Base-by-base conservation (phyloP, 2,329 filamentous ascomycete species). In the Nigrospora osmanthi region DNA sequence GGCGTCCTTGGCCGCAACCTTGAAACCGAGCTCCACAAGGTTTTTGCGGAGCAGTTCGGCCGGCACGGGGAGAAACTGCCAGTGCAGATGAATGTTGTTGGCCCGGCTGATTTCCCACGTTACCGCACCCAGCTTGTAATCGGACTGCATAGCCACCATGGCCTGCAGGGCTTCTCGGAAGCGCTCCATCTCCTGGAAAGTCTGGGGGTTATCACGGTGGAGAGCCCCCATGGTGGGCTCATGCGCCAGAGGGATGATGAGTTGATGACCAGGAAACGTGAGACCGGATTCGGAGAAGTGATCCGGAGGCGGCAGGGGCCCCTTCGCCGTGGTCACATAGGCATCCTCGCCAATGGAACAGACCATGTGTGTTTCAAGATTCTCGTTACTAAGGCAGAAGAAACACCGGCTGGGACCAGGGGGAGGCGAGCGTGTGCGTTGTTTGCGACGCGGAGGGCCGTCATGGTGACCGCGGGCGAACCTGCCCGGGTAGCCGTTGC, bases 321-420 rank as follows among this genome's bases (percentile, higher is more conserved):
- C 93, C 63, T 95, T 96, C 47, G 93, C 89, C 19, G 86, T 93
- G 28, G 93, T 95, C 44, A 97, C 68, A 63, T 97, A 97, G 44
- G 82, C 77, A 48, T 95, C 86, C 15, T 89, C 83, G 43, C 87
- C 93, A 51, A 98, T 91, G 23, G 86, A 89, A 52, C 86, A 85
- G 56, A 96, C 85, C 65, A 98, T 85, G 66, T 98, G 91, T 1
- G 84, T 85, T 43, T 87, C 85, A 38, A 93, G 72, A 49, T 85
- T 85, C 6, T 86, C 81, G 62, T 95, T 96, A 6, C 88, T 90
- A 11, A 98, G 75, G 61, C 93, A 98, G 70, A 98, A 97, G 72
- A 93, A 98, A 68, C 93, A 98, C 57, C 85, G 78, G 43, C 84
- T 83, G 2, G 88, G 89, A 0, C 83, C 81, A 0, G 81, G 81